Evolutionary conservation across 495 filamentous ascomycete genomes (phyloP), one percentile per base, ranked within the genome.

Genomic region (Aspergillus saccharolyticus): DNA sequence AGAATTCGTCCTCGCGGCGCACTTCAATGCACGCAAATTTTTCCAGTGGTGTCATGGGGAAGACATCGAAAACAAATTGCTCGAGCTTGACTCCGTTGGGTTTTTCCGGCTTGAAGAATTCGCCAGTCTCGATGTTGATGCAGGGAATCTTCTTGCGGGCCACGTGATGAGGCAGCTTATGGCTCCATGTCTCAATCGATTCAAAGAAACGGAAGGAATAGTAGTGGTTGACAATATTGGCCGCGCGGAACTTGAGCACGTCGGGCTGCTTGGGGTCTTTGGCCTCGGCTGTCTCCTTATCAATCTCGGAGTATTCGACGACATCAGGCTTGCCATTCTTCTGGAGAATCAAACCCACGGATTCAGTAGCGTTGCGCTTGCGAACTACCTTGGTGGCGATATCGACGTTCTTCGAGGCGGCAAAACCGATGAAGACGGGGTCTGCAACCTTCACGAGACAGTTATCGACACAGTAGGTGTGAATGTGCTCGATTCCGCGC

Each of bases 191-290:
- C 51, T 93, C 90, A 62, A 97, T 96, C 44, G 82, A 86, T 69
- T 96, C 88, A 50, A 99, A 80, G 79, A 97, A 99, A 55, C 83
- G 78, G 80, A 91, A 95, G 33, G 88, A 92, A 79, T 99, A 99
- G 82, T 97, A 99, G 80, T 99, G 94, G 81, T 99, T 99, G 75
- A 99, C 94, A 58, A 99, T 99, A 76, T 99, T 99, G 61, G 92
- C 94, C 51, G 94, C 93, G 44, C 94, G 86, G 86, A 96, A 97
- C 75, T 90, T 96, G 67, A 99, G 83, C 52, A 97, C 78, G 45
- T 84, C 84, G 1, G 81, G 79, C 65, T 97, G 85, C 70, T 90
- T 88, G 53, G 88, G 79, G 69, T 99, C 94, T 69, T 87, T 84
- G 61, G 91, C 92, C 68, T 96, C 91, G 39, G 93, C 87, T 2